phyloP scores from a whole-genome alignment of 108 stramenopile genomes.

The Licmophora abbreviata region DNA sequence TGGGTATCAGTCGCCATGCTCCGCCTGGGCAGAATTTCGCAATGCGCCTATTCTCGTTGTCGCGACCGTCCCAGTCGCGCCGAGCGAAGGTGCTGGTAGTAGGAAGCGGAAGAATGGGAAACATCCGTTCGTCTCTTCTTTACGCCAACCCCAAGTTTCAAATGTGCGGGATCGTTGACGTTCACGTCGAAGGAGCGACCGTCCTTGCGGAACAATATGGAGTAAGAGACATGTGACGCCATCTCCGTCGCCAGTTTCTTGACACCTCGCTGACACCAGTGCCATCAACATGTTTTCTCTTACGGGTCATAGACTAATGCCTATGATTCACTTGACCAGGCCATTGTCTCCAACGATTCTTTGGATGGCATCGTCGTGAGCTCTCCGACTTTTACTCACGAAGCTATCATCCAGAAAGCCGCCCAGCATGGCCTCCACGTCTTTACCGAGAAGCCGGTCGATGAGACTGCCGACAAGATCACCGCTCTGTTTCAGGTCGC shows the following conservation, averaged over 20 bases:
- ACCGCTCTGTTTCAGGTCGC: constrained; percentile 23
- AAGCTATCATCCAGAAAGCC: constrained; percentile 29
- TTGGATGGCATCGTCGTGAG: constrained; percentile 49
- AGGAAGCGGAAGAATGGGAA: constrained; percentile 61
- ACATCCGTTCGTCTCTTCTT: constrained; percentile 39
- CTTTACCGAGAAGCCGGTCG: constrained; percentile 69
- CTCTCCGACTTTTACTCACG: constrained; percentile 50
- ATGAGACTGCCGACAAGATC: constrained; percentile 38
- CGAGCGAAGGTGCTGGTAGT: constrained; percentile 13
- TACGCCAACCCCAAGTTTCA: constrained; percentile 47
- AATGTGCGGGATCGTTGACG: constrained; percentile 47
- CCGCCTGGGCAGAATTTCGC: too few relatives aligned
- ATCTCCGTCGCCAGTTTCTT: too few relatives aligned
- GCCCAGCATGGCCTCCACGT: constrained; percentile 23
- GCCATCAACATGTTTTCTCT: background rate
- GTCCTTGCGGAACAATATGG: constrained; percentile 14
- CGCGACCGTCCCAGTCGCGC: too few relatives aligned
- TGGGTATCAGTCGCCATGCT: too few relatives aligned
- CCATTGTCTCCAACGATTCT: constrained; percentile 7
- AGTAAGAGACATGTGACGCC: constrained; percentile 2
- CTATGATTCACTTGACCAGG: constrained; percentile 10
- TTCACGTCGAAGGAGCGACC: constrained; percentile 20
- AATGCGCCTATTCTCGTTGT: too few relatives aligned
- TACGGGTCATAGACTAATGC: constrained; percentile 7
- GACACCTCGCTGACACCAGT: too few relatives aligned